phyloP scores from a whole-genome alignment of 768 basidiomycete species.

The Melanogaster broomeanus region DNA sequence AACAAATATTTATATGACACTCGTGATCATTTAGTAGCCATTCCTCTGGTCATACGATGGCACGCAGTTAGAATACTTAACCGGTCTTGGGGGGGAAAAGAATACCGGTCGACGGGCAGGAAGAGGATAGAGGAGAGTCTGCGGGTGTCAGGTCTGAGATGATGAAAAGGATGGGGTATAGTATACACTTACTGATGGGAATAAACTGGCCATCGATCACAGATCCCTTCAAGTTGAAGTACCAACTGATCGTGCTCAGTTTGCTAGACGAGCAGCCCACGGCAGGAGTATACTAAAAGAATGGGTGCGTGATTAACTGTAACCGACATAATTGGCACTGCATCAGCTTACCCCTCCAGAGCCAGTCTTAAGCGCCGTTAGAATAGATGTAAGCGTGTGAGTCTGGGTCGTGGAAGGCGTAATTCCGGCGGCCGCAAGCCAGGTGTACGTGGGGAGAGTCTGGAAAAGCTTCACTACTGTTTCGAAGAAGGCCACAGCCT shows the following conservation, averaged over 20 bases:
- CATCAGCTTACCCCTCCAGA: constrained; percentile 45
- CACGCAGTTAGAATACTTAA: not conserved
- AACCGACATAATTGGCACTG: not conserved
- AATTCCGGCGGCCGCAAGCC: constrained; percentile 72
- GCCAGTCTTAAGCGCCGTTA: constrained; percentile 53
- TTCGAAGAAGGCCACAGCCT: constrained; percentile 72
- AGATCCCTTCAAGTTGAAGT: constrained; percentile 68
- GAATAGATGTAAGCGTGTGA: constrained; percentile 55
- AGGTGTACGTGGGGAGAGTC: constrained; percentile 74
- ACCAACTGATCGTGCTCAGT: constrained; percentile 55
- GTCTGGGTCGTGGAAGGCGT: constrained; percentile 61
- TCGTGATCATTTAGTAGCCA: too few species aligned
- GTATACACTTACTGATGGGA: constrained; percentile 48
- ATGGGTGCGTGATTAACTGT: not conserved
- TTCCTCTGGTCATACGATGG: not conserved
- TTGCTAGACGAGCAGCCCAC: constrained; percentile 43
- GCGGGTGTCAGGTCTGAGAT: not conserved
- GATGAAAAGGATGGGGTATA: not conserved
- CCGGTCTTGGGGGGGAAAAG: constrained; percentile 57
- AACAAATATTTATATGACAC: too few species aligned
- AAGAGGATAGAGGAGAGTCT: constrained; percentile 53
- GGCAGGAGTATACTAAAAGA: constrained; percentile 47
- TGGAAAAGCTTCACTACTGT: constrained; percentile 58
- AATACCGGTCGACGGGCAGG: constrained; percentile 59
- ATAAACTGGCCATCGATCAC: constrained; percentile 64